Conservation (phyloP, 108 stramenopile species). For the Cyclotella atomus region DNA sequence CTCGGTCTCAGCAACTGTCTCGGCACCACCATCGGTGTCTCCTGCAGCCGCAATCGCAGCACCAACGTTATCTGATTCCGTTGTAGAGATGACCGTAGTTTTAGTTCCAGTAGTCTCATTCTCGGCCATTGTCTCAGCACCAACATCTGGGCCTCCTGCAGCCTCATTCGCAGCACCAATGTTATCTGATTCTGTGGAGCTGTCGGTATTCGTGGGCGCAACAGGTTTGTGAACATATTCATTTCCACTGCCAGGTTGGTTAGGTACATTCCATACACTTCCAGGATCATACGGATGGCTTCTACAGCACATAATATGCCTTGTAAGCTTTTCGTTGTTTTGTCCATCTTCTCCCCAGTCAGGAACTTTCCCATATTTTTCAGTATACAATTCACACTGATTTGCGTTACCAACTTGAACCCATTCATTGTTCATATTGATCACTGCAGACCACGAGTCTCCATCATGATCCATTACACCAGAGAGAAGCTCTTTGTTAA, state of each 20-base stretch:
- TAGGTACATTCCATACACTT: background rate
- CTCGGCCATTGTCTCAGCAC: background rate
- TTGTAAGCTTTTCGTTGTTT: background rate
- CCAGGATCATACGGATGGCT: conserved; percentile 15
- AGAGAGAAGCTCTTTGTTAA: conserved; percentile 6
- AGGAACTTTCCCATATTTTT: conserved; percentile 5
- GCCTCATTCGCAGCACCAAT: background rate
- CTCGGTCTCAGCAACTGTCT: background rate
- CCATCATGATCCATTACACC: conserved; percentile 38
- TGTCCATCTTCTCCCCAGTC: background rate
- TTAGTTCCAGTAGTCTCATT: background rate
- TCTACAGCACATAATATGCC: conserved; percentile 49
- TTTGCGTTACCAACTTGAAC: conserved; percentile 36
- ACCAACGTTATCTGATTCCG: background rate
- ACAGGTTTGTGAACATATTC: conserved; percentile 24
- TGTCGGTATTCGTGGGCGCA: background rate
- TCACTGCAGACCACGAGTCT: conserved; percentile 43
- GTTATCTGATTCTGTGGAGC: background rate
- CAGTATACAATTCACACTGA: conserved; percentile 36
- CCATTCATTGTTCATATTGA: conserved; percentile 46
- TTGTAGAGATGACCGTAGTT: background rate
- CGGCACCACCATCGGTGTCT: background rate
- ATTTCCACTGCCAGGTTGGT: background rate
- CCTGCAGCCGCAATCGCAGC: no score
- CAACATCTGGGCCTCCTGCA: background rate